Percentiles rank a stretch among this genome's conserved stretches.
phyloP scores from a whole-genome alignment of 2,329 filamentous ascomycete genomes.

The Phaeosphaeria sp. region DNA sequence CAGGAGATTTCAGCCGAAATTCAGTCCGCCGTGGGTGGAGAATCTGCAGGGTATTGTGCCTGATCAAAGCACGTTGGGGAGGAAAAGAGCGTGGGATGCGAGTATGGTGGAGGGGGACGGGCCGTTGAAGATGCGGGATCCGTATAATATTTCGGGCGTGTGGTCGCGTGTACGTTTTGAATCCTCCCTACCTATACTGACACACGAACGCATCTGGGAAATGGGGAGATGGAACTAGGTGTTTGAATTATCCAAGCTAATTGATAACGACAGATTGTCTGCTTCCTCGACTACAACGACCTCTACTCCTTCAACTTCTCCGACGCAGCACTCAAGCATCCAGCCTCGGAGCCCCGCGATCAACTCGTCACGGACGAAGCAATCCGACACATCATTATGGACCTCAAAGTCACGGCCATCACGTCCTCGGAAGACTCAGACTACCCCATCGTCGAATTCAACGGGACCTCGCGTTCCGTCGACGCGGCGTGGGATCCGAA shows the following conservation, averaged over 20 bases:
- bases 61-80: constrained; percentile 11
- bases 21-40: constrained; percentile 38
- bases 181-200: too few species aligned
- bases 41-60: constrained; percentile 38
- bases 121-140: constrained; percentile 65
- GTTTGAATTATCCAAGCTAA: too few species aligned
- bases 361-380: constrained; percentile 70
- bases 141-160: constrained; percentile 73
- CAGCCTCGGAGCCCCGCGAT: constrained; percentile 52
- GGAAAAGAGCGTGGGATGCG: constrained; percentile 11
- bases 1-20: constrained; percentile 26
- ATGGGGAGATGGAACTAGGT: too few species aligned
- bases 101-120: constrained; percentile 43
- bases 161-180: constrained; percentile 71
- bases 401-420: constrained; percentile 66
- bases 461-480: constrained; percentile 66
- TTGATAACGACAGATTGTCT: constrained; percentile 55
- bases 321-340: constrained; percentile 43
- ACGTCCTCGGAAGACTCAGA: constrained; percentile 66
- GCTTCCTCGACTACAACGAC: constrained; percentile 59
- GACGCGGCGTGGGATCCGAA: constrained; percentile 73
- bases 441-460: constrained; percentile 72
- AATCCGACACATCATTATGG: constrained; percentile 73
- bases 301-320: constrained; percentile 76
- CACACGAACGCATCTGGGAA: too few species aligned